A percentile compares a stretch with the other conserved stretches of the same genome.
Conservation (phyloP, 139 green algal genomes). For the Asterochloris sp. region DNA sequence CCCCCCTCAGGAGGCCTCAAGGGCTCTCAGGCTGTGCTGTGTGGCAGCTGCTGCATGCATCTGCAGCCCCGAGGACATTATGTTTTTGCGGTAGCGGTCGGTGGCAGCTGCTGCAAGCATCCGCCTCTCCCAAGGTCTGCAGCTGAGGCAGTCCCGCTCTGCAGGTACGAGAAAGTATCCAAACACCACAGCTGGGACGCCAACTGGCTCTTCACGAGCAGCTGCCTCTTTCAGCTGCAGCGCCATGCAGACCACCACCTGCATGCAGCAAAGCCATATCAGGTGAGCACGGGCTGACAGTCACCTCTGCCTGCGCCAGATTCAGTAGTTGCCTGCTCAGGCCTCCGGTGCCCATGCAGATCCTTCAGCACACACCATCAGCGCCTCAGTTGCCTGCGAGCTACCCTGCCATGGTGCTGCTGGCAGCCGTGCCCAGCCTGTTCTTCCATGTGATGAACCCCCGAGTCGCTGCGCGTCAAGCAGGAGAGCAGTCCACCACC, state of each 20-base stretch:
- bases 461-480: background rate
- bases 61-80: too few relatives aligned
- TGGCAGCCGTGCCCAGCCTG: conserved; percentile 34
- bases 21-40: too few relatives aligned
- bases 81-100: too few relatives aligned
- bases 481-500: too few relatives aligned
- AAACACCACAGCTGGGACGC: conserved; percentile 59
- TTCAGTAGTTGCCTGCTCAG: background rate
- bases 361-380: conserved; percentile 34
- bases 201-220: conserved; percentile 40
- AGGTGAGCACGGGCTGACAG: conserved; percentile 19
- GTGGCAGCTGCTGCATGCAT: too few relatives aligned
- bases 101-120: too few relatives aligned
- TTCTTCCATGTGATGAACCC: conserved; percentile 58
- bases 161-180: conserved; percentile 43
- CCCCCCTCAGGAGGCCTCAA: too few relatives aligned
- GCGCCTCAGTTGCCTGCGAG: conserved; percentile 52
- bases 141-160: background rate
- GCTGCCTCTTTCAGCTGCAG: conserved; percentile 44
- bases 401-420: conserved; percentile 39
- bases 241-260: conserved; percentile 62
- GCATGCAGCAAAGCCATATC: conserved; percentile 39
- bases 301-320: background rate
- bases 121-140: background rate
- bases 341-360: conserved; percentile 14